Evolutionary conservation across 192 early-diverging fungal species (phyloP), one percentile per base, ranked within the genome.

Genomic region (Coemansia sp.): DNA sequence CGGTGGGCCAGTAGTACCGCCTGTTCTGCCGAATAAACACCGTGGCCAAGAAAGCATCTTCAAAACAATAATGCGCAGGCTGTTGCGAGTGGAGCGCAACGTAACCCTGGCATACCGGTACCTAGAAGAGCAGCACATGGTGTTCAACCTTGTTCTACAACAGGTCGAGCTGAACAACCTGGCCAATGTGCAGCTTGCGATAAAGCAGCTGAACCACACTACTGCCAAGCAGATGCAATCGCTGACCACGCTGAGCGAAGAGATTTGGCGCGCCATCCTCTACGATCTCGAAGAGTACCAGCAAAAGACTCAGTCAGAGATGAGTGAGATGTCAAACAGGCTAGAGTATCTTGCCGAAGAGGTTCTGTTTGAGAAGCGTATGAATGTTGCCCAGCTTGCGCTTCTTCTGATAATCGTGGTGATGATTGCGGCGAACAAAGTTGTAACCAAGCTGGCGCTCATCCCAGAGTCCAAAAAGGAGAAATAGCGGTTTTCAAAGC

Each of bases 61-160:
- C 73, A 94, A 95, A 55, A 94, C 88, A 8, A 94, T 98, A 31
- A 87, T 93, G 83, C 93, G 91, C 58, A 87, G 95, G 14, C 74
- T 98, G 2, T 70, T 77, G 30, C 70, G 81, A 14, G 75, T 98
- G 10, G 96, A 98, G 62, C 75, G 86, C 22, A 95, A 95, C 65
- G 81, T 90, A 3, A 91, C 91, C 0, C 64, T 90, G 17, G 85
- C 87, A 17, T 86, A 87, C 55, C 83, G 82, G 53, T 91, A 92
- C 55, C 62, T 93, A 53, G 89, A 93, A 50, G 88, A 90, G 30
- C 90, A 93, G 71, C 89, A 85, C 57, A 82, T 84, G 45, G 81
- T 88, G 55, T 81, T 90, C 29, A 88, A 87, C 62, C 81, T 87
- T 19, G 76, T 90, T 29, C 74, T 90, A 31, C 65, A 70, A 17